A percentile compares a stretch with the other conserved stretches of the same genome.
These are phyloP conservation scores for Talaromyces amestolkiae DNA, from an alignment of 2,329 filamentous ascomycete genomes.

Conservation along the genomic window DNA sequence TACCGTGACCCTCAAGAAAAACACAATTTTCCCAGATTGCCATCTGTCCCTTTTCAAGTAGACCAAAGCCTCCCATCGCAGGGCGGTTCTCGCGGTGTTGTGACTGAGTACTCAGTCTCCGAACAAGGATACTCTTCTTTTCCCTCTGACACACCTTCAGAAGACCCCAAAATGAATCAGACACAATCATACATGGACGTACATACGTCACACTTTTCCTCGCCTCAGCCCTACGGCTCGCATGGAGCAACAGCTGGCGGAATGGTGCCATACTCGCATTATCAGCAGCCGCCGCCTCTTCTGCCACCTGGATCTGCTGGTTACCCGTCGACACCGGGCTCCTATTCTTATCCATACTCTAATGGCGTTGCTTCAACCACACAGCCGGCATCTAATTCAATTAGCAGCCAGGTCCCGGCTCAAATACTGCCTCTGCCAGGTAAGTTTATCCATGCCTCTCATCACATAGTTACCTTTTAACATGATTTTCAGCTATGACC, in stretches of 20 bases:
- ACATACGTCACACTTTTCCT: slow-evolving; percentile 70
- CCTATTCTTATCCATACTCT: slow-evolving; percentile 64
- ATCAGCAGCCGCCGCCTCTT: slow-evolving; percentile 67
- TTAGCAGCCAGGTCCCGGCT: slow-evolving; percentile 64
- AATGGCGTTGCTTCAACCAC: slow-evolving; percentile 75
- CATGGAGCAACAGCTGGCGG: slow-evolving; percentile 72
- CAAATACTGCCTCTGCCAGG: slow-evolving; percentile 67
- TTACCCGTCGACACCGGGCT: slow-evolving; percentile 58
- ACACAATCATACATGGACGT: slow-evolving; percentile 82
- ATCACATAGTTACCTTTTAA: not conserved
- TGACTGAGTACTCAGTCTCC: slow-evolving; percentile 39
- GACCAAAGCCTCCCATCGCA: slow-evolving; percentile 63
- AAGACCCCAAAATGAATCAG: slow-evolving; percentile 68
- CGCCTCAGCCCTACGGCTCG: slow-evolving; percentile 69
- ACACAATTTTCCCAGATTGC: slow-evolving; percentile 32
- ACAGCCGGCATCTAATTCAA: slow-evolving; percentile 67
- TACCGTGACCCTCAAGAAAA: slow-evolving; percentile 65
- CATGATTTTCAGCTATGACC: slow-evolving; percentile 40
- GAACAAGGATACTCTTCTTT: slow-evolving; percentile 46
- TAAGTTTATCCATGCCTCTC: slow-evolving; percentile 25
- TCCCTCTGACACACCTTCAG: slow-evolving; percentile 30
- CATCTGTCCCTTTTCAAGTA: not conserved
- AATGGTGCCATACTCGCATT: slow-evolving; percentile 74
- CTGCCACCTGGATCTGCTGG: slow-evolving; percentile 69
- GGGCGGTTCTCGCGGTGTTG: slow-evolving; percentile 68